Evolutionary conservation across 306 rosid species (phyloP).

Genomic region (Cucumis melo): DNA sequence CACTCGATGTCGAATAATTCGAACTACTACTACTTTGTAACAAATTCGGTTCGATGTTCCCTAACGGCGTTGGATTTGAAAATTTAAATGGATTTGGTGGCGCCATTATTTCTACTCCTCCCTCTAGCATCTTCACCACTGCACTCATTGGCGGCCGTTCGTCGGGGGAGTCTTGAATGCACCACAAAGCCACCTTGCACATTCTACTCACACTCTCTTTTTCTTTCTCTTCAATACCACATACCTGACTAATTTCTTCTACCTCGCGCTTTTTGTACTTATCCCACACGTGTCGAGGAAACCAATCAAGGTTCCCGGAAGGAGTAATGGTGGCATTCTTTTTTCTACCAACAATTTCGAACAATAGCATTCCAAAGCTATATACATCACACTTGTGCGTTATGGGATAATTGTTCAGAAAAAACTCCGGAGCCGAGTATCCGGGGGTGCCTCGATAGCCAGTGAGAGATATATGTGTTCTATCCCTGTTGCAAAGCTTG

Average conservation of each 20-base stretch:
- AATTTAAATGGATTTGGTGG: constrained; percentile 29
- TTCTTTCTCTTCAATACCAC: constrained; percentile 24
- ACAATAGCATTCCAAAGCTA: constrained; percentile 41
- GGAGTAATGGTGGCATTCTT: constrained; percentile 16
- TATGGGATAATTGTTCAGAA: constrained; percentile 29
- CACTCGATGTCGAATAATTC: not conserved
- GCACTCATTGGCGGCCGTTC: constrained; percentile 35
- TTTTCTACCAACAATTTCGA: constrained; percentile 32
- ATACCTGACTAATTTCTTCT: not conserved
- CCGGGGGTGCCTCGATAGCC: constrained; percentile 45
- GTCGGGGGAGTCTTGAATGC: constrained; percentile 34
- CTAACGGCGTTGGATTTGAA: not conserved
- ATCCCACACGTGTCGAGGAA: constrained; percentile 32
- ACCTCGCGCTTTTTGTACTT: constrained; percentile 10
- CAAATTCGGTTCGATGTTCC: not conserved
- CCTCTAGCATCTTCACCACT: constrained; percentile 49
- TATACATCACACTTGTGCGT: constrained; percentile 3
- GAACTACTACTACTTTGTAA: not conserved
- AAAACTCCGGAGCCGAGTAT: constrained; percentile 37
- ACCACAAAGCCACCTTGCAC: constrained; percentile 28
- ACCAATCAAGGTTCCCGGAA: constrained; percentile 27
- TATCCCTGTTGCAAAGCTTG: constrained; percentile 23
- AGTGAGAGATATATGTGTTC: constrained; percentile 24
- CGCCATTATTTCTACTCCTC: constrained; percentile 25
- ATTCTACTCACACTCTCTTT: constrained; percentile 19